Evolutionary conservation across 1,284 basidiomycete genomes (phyloP).

Genomic region (Cutaneotrichosporon sp.): DNA sequence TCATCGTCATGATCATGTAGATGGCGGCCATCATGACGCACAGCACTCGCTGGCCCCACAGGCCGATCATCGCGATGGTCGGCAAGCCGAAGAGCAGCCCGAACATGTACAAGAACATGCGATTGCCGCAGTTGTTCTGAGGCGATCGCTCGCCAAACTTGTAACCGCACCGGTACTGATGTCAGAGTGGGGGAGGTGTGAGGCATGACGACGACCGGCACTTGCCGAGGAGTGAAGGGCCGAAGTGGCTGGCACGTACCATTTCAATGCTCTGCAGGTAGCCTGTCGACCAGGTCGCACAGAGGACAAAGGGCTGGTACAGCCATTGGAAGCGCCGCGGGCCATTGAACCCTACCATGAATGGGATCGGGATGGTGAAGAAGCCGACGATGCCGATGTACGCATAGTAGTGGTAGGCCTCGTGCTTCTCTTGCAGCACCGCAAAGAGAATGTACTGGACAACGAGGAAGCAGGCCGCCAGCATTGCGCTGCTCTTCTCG

Average conservation of each 20-base stretch:
- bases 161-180: neutral
- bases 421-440: slow-evolving; percentile 28
- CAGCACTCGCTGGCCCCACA: slow-evolving; percentile 68
- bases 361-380: slow-evolving; percentile 43
- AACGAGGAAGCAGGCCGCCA: slow-evolving; percentile 40
- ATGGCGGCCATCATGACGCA: slow-evolving; percentile 62
- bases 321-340: slow-evolving; percentile 18
- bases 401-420: slow-evolving; percentile 32
- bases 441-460: slow-evolving; percentile 43
- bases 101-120: slow-evolving; percentile 14
- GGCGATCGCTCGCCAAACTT: neutral
- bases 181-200: neutral
- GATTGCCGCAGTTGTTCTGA: neutral
- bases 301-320: slow-evolving; percentile 45
- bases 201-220: no score
- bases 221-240: no score
- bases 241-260: slow-evolving; percentile 8
- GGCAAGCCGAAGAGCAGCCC: slow-evolving; percentile 59
- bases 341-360: slow-evolving; percentile 42
- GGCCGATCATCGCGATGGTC: slow-evolving; percentile 72
- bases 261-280: slow-evolving; percentile 39
- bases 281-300: slow-evolving; percentile 44
- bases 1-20: slow-evolving; percentile 57
- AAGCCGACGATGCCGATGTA: slow-evolving; percentile 44
- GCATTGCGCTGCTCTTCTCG: slow-evolving; percentile 18